Evolutionary conservation across 345 rosid species (phyloP), one percentile per base, ranked within the genome.

Genomic region (Cochlearia excelsa): DNA sequence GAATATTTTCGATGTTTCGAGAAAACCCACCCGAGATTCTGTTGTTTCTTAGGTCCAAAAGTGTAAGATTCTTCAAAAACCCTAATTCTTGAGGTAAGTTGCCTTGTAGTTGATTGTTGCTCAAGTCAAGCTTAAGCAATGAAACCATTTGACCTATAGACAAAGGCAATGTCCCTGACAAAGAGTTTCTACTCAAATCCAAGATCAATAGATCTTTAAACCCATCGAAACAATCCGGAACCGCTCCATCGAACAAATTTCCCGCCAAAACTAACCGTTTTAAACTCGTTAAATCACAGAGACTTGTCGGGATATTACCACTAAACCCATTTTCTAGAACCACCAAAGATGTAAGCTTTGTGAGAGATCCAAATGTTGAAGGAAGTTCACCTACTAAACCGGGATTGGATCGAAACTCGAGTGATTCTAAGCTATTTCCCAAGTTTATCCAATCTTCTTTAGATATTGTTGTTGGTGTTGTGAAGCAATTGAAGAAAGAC

Each of bases 61-160:
- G 85, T 46, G 88, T 86, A 66, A 92, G 63, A 38, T 83, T 88
- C 81, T 75, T 84, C 53, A 92, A 57, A 54, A 51, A 26, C 4
- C 84, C 71, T 6, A 82, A 52, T 45, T 69, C 84, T 50, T 9
- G 50, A 0, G 92, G 87, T 41, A 84, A 46, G 44, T 57, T 52
- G 6, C 98, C 95, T 54, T 73, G 69, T 30, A 86, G 63, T 9
- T 53, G 72, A 57, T 92, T 88, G 70, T 74, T 70, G 70, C 96
- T 86, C 57, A 86, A 37, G 70, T 88, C 96, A 64, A 92, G 87
- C 78, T 92, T 92, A 73, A 92, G 70, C 39, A 92, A 74, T 23
- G 93, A 82, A 39, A 68, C 70, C 84, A 92, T 28, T 3, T 67
- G 73, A 29, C 88, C 84, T 9, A 88, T 35, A 53, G 80, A 46